Evolutionary conservation across 192 early-diverging fungal species (phyloP), one percentile per base, ranked within the genome.

Genomic region (Chytriomyces sp.): DNA sequence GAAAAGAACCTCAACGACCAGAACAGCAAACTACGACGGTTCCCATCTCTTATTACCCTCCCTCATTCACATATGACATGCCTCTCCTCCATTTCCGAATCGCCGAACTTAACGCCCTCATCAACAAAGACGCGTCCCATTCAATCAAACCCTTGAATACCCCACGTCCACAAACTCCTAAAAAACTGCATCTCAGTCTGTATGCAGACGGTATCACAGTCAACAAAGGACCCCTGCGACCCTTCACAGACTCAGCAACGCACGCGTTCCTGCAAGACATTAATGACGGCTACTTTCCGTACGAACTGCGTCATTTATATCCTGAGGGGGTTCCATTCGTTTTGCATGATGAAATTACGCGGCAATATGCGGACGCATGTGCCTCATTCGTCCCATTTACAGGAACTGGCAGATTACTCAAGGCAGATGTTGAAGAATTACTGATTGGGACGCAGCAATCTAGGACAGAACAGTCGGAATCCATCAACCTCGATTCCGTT

Each of bases 201-300:
- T 81, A 73, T 53, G 52, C 34, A 10, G 70, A 79, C 63, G 81
- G 81, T 17, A 77, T 82, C 55, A 41, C 72, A 10, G 53, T 81
- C 52, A n/a, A 41, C 17, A 28, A 52, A 17, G 77, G 72, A 32
- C 6, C 52, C 5, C 74, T 79, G 59, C 64, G 81, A 28, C 19
- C 26, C 26, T 79, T 68, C 59, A 31, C 25, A 19, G 77, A 77
- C 57, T 71, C 44, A 32, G 34, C 75, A 4, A 63, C 75, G 22
- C 14, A 63, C 3, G 5, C 36, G 37, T 82, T 82, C 41, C 61
- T 78, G 75, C 31, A 69, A 25, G 81, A 82, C 62, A 53, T 82
- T 41, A 14, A 73, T 31, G 81, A 82, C 32, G 77, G 81, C 14
- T 82, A 75, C 65, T 82, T 75, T 75, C 81, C 81, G 17, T 78